Conservation (phyloP, 2,329 filamentous ascomycete genomes). For the Graphilbum fragrans region DNA sequence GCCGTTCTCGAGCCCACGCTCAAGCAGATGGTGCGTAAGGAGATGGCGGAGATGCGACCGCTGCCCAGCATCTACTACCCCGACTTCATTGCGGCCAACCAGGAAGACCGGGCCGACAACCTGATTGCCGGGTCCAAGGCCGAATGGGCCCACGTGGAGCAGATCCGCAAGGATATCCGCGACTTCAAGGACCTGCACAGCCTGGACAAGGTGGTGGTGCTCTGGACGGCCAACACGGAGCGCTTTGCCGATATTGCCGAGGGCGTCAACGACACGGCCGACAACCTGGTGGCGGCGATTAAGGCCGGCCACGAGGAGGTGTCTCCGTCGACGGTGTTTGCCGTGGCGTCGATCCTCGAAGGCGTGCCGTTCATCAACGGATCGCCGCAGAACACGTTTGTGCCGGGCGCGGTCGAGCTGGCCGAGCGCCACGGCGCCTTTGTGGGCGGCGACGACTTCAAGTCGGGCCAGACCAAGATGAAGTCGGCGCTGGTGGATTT, state of each 20-base stretch:
- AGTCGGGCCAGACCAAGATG: conserved; percentile 99
- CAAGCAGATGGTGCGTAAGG: conserved; percentile 81
- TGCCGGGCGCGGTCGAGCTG: conserved; percentile 80
- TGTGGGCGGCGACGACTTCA: conserved; percentile 98
- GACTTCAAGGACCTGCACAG: conserved; percentile 79
- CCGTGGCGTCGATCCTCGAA: conserved; percentile 88
- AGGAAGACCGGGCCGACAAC: conserved; percentile 93
- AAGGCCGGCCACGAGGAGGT: conserved; percentile 79
- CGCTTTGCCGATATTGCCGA: conserved; percentile 80
- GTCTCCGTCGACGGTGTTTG: conserved; percentile 91
- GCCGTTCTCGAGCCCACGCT: conserved; percentile 90
- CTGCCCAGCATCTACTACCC: conserved; percentile 97
- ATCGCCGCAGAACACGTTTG: conserved; percentile 97
- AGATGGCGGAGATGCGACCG: conserved; percentile 80
- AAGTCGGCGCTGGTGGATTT: conserved; percentile 98
- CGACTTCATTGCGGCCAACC: conserved; percentile 98
- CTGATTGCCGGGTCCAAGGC: conserved; percentile 74
- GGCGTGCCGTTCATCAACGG: conserved; percentile 94
- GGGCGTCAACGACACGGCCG: conserved; percentile 92
- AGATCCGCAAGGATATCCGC: conserved; percentile 85
- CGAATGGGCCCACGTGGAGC: conserved; percentile 76
- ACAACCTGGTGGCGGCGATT: conserved; percentile 83
- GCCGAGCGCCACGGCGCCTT: conserved; percentile 80
- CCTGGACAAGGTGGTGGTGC: conserved; percentile 91
- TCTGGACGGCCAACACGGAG: conserved; percentile 99